Base-by-base conservation (phyloP, 176 grass and related monocot genomes). In the Lolium rigidum region DNA sequence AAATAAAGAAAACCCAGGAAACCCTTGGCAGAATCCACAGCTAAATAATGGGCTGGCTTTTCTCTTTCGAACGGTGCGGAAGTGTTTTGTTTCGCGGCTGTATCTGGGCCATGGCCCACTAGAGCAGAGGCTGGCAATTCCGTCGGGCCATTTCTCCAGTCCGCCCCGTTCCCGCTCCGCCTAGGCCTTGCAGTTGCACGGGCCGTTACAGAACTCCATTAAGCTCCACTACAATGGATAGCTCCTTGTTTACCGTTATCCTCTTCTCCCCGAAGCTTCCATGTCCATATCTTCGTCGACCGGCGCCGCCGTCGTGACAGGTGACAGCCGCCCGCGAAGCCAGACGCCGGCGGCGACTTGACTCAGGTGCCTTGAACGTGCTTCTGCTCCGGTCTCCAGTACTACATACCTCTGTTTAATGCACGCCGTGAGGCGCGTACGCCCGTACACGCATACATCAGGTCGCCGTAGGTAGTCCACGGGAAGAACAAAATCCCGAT, bases 221-320 rank as follows among this genome's bases (percentile, higher is more conserved):
- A 35, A 35, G 31, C 31, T 35, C 31, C 31, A n/a, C n/a, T n/a
- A n/a, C n/a, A 31, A 65, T 25, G 25, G 62, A 65, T 25, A 65
- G 62, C 62, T 65, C 11, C 62, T 65, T 74, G 71, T 25, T 49
- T 24, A 50, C 49, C 46, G 21, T 74, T 50, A 74, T 74, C 71
- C 20, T 48, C 22, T 73, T 46, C 20, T 41, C 15, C 24, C 10
- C 24, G 25, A 31, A 50, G 46, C 41, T 44, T 12, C n/a, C 41
- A n/a, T n/a, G 7, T 57, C 55, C 10, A 13, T 26, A 35, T 10
- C 24, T 21, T 25, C 21, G 25, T 25, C 61, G 55, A 9, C 50
- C 50, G n/a, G 69, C 21, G 28, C 64, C 64, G 64, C 15, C 64
- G 28, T 17, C 2, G 14, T 67, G 64, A 67, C 14, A 67, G 64